Conservation (phyloP, 2,329 filamentous ascomycete species). For the Neoarthrinium moseri region DNA sequence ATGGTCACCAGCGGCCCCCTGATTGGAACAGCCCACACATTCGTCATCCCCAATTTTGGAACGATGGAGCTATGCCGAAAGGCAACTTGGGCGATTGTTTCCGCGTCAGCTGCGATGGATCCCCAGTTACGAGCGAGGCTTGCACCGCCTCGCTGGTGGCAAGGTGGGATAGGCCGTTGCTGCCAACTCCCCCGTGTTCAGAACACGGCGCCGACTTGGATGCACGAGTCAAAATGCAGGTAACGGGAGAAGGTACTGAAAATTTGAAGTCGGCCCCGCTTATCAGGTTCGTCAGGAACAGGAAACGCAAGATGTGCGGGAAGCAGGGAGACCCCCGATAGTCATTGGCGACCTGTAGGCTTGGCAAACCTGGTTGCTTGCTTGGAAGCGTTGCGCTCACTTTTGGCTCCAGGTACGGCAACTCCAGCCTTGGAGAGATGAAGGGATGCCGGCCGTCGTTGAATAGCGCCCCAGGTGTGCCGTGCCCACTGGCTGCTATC, state of each 20-base stretch:
- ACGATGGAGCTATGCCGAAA: conserved; percentile 6
- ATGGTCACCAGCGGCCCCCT: conserved; percentile 1
- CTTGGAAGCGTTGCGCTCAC: too few species aligned
- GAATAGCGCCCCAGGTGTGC: too few species aligned
- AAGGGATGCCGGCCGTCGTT: too few species aligned
- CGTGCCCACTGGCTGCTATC: too few species aligned
- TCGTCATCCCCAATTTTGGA: conserved; percentile 9
- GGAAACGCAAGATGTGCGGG: neutral
- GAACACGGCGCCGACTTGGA: too few species aligned
- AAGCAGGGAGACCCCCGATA: too few species aligned
- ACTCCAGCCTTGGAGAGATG: too few species aligned
- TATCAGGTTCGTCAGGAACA: too few species aligned
- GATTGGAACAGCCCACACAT: conserved; percentile 1
- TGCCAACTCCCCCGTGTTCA: neutral
- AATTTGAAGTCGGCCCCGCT: neutral
- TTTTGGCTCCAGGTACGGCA: too few species aligned
- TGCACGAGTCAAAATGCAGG: neutral
- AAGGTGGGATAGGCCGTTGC: neutral
- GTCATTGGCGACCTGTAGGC: too few species aligned
- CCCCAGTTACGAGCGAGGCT: neutral
- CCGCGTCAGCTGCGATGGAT: conserved; percentile 8
- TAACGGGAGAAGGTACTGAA: neutral
- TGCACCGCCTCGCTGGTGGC: neutral
- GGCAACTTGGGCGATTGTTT: neutral
- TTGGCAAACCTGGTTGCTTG: too few species aligned